Evolutionary conservation across 306 rosid genomes (phyloP).

Genomic region (Acacia melanoxylon): DNA sequence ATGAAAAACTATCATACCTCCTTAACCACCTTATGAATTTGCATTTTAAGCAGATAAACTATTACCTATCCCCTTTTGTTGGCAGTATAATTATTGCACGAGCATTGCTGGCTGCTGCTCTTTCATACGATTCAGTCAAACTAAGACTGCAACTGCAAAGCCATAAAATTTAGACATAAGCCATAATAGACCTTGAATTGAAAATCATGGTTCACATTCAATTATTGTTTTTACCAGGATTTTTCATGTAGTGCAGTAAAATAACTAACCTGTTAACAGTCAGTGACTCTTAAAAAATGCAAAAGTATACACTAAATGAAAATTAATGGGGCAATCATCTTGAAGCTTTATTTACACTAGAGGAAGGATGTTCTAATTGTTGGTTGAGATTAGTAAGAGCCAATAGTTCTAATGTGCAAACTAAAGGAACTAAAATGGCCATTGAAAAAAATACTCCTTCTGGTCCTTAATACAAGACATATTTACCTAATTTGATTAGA

Average conservation of each 20-base stretch:
- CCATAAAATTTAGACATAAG: conserved; percentile 39
- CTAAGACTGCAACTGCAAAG: conserved; percentile 60
- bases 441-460: background rate
- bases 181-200: background rate
- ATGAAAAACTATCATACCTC: background rate
- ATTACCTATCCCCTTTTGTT: conserved; percentile 88
- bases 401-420: background rate
- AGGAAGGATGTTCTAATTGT: background rate
- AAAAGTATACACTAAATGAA: background rate
- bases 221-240: background rate
- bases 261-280: background rate
- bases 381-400: background rate
- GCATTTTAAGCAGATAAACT: conserved; percentile 29
- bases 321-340: background rate
- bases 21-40: background rate
- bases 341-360: background rate
- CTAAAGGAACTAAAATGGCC: background rate
- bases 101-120: conserved; percentile 52
- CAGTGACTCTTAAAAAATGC: background rate
- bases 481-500: no score
- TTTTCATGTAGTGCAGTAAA: background rate
- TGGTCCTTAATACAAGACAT: no score
- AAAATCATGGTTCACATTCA: background rate
- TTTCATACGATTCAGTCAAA: conserved; percentile 7
- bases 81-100: conserved; percentile 92